Conservation (phyloP, 257 asterid species). For the Lycium ferocissimum region DNA sequence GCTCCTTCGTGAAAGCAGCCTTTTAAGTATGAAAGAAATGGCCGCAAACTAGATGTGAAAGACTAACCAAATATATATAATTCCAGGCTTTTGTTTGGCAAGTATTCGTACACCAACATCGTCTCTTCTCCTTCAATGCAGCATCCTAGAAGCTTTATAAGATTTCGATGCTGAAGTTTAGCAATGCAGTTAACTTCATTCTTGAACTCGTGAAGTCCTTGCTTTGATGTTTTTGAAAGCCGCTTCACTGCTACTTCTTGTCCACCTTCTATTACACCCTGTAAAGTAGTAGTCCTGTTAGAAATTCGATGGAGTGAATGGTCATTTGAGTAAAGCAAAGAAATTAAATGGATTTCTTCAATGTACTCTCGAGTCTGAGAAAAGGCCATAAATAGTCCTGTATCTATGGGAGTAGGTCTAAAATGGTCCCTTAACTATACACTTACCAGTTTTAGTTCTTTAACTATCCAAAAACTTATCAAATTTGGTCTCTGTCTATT, state of each 20-base stretch:
- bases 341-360: background rate
- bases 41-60: background rate
- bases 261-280: conserved; percentile 49
- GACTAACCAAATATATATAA: conserved; percentile 46
- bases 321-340: too few relatives aligned
- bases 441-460: too few relatives aligned
- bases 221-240: conserved; percentile 49
- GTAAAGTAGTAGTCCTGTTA: background rate
- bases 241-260: conserved; percentile 57
- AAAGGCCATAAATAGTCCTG: too few relatives aligned
- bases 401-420: too few relatives aligned
- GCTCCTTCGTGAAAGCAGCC: background rate
- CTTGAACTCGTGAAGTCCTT: conserved; percentile 60
- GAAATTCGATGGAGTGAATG: too few relatives aligned
- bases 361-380: background rate
- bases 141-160: conserved; percentile 59
- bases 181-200: conserved; percentile 52
- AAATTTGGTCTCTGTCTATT: too few relatives aligned
- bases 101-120: conserved; percentile 57
- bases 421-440: too few relatives aligned
- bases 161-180: conserved; percentile 59
- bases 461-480: too few relatives aligned
- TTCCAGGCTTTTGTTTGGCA: conserved; percentile 60
- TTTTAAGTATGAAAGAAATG: background rate
- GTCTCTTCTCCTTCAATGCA: conserved; percentile 50